Evolutionary conservation across 345 rosid genomes (phyloP), one percentile per base, ranked within the genome.

Genomic region (Ceriops tagal): DNA sequence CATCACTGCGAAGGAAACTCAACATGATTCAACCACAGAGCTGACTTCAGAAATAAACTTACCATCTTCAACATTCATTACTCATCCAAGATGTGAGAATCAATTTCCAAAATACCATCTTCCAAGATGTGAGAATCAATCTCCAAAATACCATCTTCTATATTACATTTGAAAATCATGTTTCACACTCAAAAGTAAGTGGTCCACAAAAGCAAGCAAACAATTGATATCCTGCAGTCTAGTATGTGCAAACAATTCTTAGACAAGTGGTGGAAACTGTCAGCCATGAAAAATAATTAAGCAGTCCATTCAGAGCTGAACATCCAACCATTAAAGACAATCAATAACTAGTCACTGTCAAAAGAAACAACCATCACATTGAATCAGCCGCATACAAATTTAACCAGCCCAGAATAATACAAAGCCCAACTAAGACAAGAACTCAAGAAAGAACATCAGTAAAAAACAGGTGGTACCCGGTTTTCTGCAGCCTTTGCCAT

Each of bases 401-500:
- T 39, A 39, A 39, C 46, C 46, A 39, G 46, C 46, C 46, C 9
- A 39, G 46, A 39, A 39, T 16, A 39, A 9, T 39, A 39, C 9
- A 39, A 39, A 39, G 15, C 15, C 46, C 46, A 39, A 39, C 46
- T 10, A 39, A 39, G 16, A 39, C 46, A 39, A 53, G 28, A 53
- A 5, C 22, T 26, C 28, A 53, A 53, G 22, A 22, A 53, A 53
- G 28, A 21, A 11, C 5, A 21, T 53, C 27, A 22, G 26, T 53
- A 21, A 21, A 28, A 21, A 5, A 53, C 1, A 53, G 58, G 13
- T 4, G 1, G n/a, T 51, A 73, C 71, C 71, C 51, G 76, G 28
- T 73, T 73, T 2, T n/a, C 13, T 3, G 51, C 76, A 32, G 71
- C 76, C 66, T 66, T 60, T 10, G 71, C 66, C 76, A 73, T 73